Percentiles rank a stretch among this genome's conserved stretches.
Evolutionary conservation across 108 stramenopile species (phyloP).

Genomic region (Licmophora abbreviata): DNA sequence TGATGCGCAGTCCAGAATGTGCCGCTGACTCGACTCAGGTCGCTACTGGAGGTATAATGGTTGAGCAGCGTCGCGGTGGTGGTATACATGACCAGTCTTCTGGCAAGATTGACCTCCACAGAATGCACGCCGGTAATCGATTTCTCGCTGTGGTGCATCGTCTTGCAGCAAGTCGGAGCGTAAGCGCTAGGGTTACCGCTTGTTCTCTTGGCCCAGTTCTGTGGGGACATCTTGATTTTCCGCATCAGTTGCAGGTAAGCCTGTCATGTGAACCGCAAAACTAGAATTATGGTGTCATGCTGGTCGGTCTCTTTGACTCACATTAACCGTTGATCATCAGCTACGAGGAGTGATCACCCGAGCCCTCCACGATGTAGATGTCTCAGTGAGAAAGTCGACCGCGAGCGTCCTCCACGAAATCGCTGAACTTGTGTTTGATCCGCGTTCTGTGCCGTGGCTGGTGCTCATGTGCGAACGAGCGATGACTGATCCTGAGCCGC

Average conservation of each 20-base stretch:
- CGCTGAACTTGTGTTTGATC: slow-evolving; percentile 78
- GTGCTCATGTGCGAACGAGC: slow-evolving; percentile 89
- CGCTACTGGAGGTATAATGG: slow-evolving; percentile 13
- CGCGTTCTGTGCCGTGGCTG: slow-evolving; percentile 77
- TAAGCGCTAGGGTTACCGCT: slow-evolving; percentile 73
- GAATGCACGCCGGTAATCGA: slow-evolving; percentile 64
- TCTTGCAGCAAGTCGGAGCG: slow-evolving; percentile 77
- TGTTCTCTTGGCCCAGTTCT: slow-evolving; percentile 82
- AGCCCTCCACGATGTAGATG: slow-evolving; percentile 84
- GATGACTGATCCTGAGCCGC: slow-evolving; percentile 89
- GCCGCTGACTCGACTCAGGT: slow-evolving; percentile 10
- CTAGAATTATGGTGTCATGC: neutral
- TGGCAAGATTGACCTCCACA: slow-evolving; percentile 23
- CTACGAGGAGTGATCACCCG: slow-evolving; percentile 85
- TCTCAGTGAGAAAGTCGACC: slow-evolving; percentile 80
- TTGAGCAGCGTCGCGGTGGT: slow-evolving; percentile 28
- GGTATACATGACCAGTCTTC: slow-evolving; percentile 16
- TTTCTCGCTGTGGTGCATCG: slow-evolving; percentile 83
- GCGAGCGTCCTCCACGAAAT: slow-evolving; percentile 82
- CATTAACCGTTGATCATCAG: slow-evolving; percentile 33
- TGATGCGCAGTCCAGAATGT: slow-evolving; percentile 42
- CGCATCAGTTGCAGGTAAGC: slow-evolving; percentile 69
- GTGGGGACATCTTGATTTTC: slow-evolving; percentile 84
- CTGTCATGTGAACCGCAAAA: neutral
- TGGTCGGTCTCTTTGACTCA: neutral